Conservation (phyloP, 208 protist species). For the Porcisia hertigi region DNA sequence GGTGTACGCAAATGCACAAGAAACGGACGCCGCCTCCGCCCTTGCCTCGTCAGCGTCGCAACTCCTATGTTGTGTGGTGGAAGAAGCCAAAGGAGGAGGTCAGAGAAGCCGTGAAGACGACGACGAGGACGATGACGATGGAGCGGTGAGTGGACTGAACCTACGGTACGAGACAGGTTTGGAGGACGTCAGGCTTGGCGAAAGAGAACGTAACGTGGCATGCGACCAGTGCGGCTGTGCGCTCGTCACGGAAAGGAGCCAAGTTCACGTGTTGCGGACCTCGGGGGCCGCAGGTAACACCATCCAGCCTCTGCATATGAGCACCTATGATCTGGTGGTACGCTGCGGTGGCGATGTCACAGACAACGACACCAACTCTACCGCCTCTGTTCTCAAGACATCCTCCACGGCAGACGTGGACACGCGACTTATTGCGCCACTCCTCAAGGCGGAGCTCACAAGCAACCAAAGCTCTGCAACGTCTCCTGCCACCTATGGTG, state of each 20-base stretch:
- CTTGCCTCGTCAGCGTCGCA: neutral
- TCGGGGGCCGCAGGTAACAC: neutral
- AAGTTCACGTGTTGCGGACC: neutral
- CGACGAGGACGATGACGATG: neutral
- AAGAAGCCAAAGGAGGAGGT: neutral
- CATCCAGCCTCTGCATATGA: neutral
- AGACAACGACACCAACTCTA: neutral
- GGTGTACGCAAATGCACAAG: neutral
- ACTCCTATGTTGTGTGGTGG: conserved; percentile 26
- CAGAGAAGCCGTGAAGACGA: neutral
- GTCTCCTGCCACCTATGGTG: conserved; percentile 1
- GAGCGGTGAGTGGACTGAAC: neutral
- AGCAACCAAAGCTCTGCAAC: neutral
- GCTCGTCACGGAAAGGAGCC: neutral
- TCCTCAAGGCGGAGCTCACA: conserved; percentile 14
- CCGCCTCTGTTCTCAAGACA: neutral
- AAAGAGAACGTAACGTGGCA: neutral
- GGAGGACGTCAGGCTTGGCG: neutral
- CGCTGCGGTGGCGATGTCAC: neutral
- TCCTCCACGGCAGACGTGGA: conserved; percentile 8
- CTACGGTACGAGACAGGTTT: conserved; percentile 5
- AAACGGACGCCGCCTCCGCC: neutral
- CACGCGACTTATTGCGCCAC: neutral
- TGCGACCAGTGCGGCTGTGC: neutral
- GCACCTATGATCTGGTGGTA: conserved; percentile 3